Base-by-base conservation (phyloP, 164 flowering plant genomes). In the Piper longum region DNA sequence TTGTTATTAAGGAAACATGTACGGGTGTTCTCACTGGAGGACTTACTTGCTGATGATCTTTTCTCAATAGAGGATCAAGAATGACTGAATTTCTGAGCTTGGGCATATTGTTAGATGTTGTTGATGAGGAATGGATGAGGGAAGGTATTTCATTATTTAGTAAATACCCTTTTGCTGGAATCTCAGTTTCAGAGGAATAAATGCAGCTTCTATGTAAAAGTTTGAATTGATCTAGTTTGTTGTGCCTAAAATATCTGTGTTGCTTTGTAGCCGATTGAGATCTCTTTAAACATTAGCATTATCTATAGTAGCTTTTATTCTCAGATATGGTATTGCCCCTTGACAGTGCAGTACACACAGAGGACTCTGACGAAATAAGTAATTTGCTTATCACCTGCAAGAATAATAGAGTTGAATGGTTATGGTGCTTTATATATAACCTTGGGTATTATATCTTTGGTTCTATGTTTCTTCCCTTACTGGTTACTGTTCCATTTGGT, bases 61-160 rank as follows among this genome's bases (percentile, higher is more conserved):
- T 48, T 48, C 3, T 6, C 52, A 6, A 9, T 0, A 8, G 14
- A 48, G 52, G 52, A 14, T 12, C 41, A 39, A 26, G 36, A 39
- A 81, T 81, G 87, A 80, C 84, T 56, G 87, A 83, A 48, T 44
- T 77, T 13, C 64, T 75, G 43, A 86, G 78, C 77, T 51, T 80
- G 69, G 92, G 89, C 4, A 62, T 84, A 17, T 72, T 86, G 18
- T 78, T 86, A 19, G 92, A 84, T 60, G 67, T 84, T 40, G 81
- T 86, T 57, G 92, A 84, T 73, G 89, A 86, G 41, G 87, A 86
- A 68, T 84, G 92, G 92, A 84, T 81, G 92, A 80, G 83, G 66
- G 87, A 87, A 73, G 92, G 91, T 83, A 73, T 43, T 48, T 48
- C 1, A 5, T 48, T 9, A 48, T 5, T 48, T 12, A 48, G 14